Base-by-base conservation (phyloP, 108 stramenopile species). In the Skeletonema costatum region DNA sequence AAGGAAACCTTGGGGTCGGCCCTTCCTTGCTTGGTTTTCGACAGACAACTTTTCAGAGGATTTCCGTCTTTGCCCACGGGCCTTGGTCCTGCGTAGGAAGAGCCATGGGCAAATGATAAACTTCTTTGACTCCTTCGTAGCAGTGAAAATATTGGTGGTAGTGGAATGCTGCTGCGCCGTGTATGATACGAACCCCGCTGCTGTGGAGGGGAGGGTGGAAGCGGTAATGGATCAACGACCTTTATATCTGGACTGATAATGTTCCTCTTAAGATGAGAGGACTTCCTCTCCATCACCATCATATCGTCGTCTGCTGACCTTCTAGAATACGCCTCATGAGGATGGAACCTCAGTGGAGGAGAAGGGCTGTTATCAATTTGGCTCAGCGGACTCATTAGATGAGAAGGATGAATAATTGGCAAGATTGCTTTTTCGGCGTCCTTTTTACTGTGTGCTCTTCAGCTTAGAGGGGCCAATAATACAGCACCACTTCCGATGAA, bases 41-140 rank as follows among this genome's bases (percentile, higher is more conserved):
- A 46, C 16, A 80, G 32, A 44, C 80, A 81, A 41, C 80, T 81
- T 56, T 70, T 81, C 60, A 81, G 50, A 6, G 63, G 51, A 21
- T 19, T 46, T 39, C 73, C 80, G 31, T 73, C 72, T 7, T 38
- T 29, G 31, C 33, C 53, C 11, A 60, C 32, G 19, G 78, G 78
- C 11, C 6, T 39, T 21, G 78, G 78, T 16, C 78, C 78, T 2
- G 61, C 76, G 32, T 77, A 77, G 31, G 71, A 64, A 19, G 63
- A 11, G 35, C 38, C 33, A 33, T 21, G 53, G 19, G 53, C 1
- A 25, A 29, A 56, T 10, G 53, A 56, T 9, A 5, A 21, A 25
- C 8, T 56, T 25, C n/a, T 56, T 21, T 4, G 7, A 25, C 2
- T 56, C 25, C 53, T 56, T 21, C 53, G 21, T 5, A 56, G 53